Evolutionary conservation across 164 flowering plant species (phyloP).

Genomic region (Macadamia integrifolia): DNA sequence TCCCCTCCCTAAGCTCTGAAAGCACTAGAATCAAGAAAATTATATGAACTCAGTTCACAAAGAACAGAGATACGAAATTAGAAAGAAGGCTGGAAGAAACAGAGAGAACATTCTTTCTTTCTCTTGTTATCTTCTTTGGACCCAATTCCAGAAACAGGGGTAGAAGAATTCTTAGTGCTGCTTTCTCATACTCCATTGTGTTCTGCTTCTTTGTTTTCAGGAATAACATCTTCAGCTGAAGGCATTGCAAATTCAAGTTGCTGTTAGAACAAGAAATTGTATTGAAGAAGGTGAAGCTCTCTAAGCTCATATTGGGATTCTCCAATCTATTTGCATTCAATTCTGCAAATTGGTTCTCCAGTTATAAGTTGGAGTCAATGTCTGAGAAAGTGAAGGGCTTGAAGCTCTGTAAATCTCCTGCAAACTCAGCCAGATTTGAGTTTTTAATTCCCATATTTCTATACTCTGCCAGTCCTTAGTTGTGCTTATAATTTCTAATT

Average conservation of each 20-base stretch:
- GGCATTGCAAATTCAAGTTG: constrained; percentile 16
- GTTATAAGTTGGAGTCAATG: constrained; percentile 30
- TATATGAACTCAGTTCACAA: background rate
- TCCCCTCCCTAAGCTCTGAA: constrained; percentile 31
- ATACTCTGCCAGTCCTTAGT: too few species aligned
- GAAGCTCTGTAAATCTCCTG: constrained; percentile 23
- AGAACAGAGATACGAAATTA: background rate
- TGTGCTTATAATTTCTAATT: too few species aligned
- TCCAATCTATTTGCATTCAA: constrained; percentile 12
- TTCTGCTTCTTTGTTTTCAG: constrained; percentile 23
- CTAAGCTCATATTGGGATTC: constrained; percentile 14
- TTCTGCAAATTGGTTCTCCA: constrained; percentile 20
- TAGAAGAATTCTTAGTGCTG: constrained; percentile 25
- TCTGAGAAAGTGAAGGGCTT: constrained; percentile 22
- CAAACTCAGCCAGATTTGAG: constrained; percentile 22
- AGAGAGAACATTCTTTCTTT: constrained; percentile 15
- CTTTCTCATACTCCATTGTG: constrained; percentile 14
- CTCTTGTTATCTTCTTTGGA: constrained; percentile 6
- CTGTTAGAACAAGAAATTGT: constrained; percentile 19
- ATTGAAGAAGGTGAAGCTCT: constrained; percentile 20
- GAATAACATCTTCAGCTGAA: constrained; percentile 10
- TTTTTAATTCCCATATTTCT: too few species aligned
- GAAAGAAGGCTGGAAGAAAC: background rate
- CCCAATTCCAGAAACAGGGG: constrained; percentile 12
- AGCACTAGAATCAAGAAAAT: background rate